Percentiles rank a stretch among this genome's conserved stretches.
Evolutionary conservation across 1,139 yeast species (phyloP).

Genomic region (Scheffersomyces lignicola): DNA sequence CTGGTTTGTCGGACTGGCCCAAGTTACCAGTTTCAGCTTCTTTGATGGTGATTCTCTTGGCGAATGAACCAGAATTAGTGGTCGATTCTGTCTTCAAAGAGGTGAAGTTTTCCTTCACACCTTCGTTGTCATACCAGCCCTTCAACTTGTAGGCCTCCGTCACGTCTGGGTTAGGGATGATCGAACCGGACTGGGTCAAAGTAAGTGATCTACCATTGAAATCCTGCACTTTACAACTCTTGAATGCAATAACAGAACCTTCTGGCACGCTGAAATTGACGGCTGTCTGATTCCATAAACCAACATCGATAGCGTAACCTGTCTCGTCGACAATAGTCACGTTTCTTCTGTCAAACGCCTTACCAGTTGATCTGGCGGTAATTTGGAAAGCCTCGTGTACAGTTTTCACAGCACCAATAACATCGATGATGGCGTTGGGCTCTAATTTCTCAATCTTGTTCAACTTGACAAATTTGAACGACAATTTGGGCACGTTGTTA

Average conservation of each 20-base stretch:
- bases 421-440: slow-evolving; percentile 75
- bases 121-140: slow-evolving; percentile 93
- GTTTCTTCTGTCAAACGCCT: slow-evolving; percentile 90
- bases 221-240: slow-evolving; percentile 87
- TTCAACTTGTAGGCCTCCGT: slow-evolving; percentile 84
- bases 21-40: slow-evolving; percentile 69
- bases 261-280: slow-evolving; percentile 68
- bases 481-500: slow-evolving; percentile 68
- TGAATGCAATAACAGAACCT: slow-evolving; percentile 88
- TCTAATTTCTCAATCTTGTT: slow-evolving; percentile 66
- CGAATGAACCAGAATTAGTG: slow-evolving; percentile 29
- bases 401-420: slow-evolving; percentile 79
- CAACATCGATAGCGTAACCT: slow-evolving; percentile 71
- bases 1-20: slow-evolving; percentile 76
- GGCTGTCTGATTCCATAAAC: slow-evolving; percentile 91
- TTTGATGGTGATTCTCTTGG: slow-evolving; percentile 62
- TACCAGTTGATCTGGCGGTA: slow-evolving; percentile 90
- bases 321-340: slow-evolving; percentile 83
- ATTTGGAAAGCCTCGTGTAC: slow-evolving; percentile 76
- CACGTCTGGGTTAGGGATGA: slow-evolving; percentile 81
- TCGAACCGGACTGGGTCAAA: slow-evolving; percentile 73
- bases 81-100: slow-evolving; percentile 48
- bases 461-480: slow-evolving; percentile 74
- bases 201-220: slow-evolving; percentile 87
- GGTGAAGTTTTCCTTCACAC: slow-evolving; percentile 61